phyloP scores from a whole-genome alignment of 768 basidiomycete genomes.

The Boletus rex-veris region DNA sequence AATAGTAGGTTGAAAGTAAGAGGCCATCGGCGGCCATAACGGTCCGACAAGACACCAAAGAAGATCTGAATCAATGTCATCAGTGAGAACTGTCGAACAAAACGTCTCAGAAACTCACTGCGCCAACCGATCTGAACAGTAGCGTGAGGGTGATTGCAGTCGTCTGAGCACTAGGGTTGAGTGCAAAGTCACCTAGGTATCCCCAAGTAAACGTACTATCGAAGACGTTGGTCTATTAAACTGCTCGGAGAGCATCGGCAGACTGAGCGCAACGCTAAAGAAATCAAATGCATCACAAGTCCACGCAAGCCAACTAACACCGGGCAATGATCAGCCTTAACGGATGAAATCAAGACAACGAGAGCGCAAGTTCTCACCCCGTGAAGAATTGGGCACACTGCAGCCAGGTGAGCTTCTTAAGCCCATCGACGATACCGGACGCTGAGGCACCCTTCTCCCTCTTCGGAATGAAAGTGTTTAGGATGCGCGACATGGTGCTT shows the following conservation, averaged over 20 bases:
- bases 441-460: constrained; percentile 39
- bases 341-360: background rate
- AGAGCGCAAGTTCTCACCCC: constrained; percentile 36
- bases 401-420: constrained; percentile 46
- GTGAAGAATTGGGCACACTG: constrained; percentile 59
- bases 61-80: constrained; percentile 38
- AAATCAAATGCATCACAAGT: constrained; percentile 85
- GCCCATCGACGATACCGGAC: constrained; percentile 40
- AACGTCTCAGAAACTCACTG: constrained; percentile 36
- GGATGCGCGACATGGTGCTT: constrained; percentile 31
- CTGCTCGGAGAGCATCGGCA: constrained; percentile 45
- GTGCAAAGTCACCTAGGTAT: background rate
- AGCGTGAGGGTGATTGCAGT: constrained; percentile 89
- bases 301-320: constrained; percentile 77
- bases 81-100: background rate
- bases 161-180: constrained; percentile 39
- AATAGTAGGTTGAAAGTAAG: constrained; percentile 72
- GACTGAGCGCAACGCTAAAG: constrained; percentile 69
- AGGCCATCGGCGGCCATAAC: constrained; percentile 93
- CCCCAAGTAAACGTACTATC: constrained; percentile 36
- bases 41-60: constrained; percentile 82
- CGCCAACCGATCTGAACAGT: constrained; percentile 79
- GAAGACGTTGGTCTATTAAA: constrained; percentile 44
- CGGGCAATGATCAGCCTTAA: background rate
- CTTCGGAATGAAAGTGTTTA: constrained; percentile 47